Evolutionary conservation across 352 stramenopile genomes (phyloP).

Genomic region (Phytophthora boehmeriae): DNA sequence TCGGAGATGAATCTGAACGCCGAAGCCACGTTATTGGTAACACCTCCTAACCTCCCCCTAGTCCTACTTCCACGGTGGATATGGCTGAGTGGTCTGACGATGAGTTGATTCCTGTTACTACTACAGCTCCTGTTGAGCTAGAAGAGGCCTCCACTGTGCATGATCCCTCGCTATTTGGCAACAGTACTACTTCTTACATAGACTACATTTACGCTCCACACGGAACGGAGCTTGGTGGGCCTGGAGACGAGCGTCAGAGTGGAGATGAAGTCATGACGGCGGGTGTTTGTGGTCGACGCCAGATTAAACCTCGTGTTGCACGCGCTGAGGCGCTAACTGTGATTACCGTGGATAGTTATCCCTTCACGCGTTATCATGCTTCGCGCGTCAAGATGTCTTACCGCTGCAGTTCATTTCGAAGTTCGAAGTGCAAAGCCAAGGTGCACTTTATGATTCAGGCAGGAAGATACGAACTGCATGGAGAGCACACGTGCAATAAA

Average conservation of each 20-base stretch:
- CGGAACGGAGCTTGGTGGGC: too few relatives aligned
- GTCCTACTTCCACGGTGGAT: neutral
- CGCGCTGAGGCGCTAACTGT: neutral
- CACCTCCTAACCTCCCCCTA: too few relatives aligned
- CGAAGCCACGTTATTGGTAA: too few relatives aligned
- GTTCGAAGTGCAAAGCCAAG: neutral
- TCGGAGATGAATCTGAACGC: too few relatives aligned
- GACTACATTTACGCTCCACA: too few relatives aligned
- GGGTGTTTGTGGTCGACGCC: too few relatives aligned
- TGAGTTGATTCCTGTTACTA: neutral
- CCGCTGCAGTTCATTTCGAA: neutral
- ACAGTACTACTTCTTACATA: too few relatives aligned
- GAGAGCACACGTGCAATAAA: neutral
- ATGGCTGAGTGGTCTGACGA: neutral
- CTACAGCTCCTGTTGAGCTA: neutral
- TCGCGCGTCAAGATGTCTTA: neutral
- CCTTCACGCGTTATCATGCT: neutral
- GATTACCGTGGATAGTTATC: neutral
- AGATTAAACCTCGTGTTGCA: neutral
- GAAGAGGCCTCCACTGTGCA: too few relatives aligned
- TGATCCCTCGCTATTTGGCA: too few relatives aligned
- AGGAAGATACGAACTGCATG: neutral
- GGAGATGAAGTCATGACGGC: neutral
- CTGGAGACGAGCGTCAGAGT: too few relatives aligned
- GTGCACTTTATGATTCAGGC: neutral